These are phyloP conservation scores for Umbelopsis vinacea DNA, from an alignment of 192 early-diverging fungal genomes.

Conservation along the genomic window DNA sequence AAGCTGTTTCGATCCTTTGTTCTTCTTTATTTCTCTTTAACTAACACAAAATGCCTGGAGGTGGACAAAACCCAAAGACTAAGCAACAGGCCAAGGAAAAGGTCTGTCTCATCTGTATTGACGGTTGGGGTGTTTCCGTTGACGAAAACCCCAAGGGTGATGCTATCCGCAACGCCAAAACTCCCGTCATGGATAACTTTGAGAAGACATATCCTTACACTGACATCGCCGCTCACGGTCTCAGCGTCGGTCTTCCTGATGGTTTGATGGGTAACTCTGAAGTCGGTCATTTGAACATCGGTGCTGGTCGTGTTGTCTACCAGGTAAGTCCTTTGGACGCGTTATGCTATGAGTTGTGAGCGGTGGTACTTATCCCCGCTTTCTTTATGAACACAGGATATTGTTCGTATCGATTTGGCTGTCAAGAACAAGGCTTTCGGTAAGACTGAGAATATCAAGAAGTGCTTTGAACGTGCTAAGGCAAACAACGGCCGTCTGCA, in stretches of 20 bases:
- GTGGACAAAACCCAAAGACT: conserved; percentile 39
- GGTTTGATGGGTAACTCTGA: conserved; percentile 99
- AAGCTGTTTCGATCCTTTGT: neutral
- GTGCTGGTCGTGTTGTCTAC: conserved; percentile 98
- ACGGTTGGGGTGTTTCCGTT: conserved; percentile 95
- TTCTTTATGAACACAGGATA: conserved; percentile 65
- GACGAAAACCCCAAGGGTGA: conserved; percentile 77
- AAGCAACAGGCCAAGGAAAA: conserved; percentile 56
- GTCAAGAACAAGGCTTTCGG: conserved; percentile 87
- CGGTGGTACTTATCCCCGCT: neutral
- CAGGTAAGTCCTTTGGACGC: conserved; percentile 60
- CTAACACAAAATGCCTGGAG: conserved; percentile 40
- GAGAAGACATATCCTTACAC: conserved; percentile 76
- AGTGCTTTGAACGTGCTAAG: conserved; percentile 87
- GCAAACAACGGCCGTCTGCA: conserved; percentile 86
- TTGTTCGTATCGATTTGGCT: conserved; percentile 96
- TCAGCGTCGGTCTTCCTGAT: conserved; percentile 95
- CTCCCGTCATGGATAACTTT: conserved; percentile 90
- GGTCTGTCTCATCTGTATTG: conserved; percentile 91
- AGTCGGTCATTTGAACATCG: conserved; percentile 99
- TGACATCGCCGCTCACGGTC: conserved; percentile 90
- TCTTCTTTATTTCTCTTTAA: conserved; percentile 26
- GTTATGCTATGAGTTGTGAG: neutral
- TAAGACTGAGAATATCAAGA: conserved; percentile 71
- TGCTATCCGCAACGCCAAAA: conserved; percentile 90